Conservation (phyloP, 352 stramenopile species). For the Paralagenidium karlingii region DNA sequence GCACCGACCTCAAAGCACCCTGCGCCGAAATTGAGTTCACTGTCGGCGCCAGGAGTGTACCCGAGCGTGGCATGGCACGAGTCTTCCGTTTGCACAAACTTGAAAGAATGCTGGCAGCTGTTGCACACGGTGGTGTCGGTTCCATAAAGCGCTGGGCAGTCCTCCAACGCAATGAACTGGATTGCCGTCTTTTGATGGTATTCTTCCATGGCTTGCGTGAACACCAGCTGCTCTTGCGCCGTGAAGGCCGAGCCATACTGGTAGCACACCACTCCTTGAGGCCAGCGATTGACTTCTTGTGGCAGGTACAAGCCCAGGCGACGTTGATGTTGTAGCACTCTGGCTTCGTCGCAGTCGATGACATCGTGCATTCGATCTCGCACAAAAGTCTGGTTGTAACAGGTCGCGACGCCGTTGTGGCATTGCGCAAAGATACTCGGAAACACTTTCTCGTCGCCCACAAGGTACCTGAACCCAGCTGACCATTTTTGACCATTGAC, state of each 20-base stretch:
- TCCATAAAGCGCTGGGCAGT: constrained; percentile 12
- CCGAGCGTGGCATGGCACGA: constrained; percentile 25
- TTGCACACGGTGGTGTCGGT: constrained; percentile 6
- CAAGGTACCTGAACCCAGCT: too few relatives aligned
- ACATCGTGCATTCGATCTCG: constrained; percentile 1
- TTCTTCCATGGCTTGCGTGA: constrained; percentile 18
- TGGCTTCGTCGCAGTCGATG: neutral
- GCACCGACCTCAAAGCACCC: constrained; percentile 25
- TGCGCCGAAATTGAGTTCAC: constrained; percentile 28
- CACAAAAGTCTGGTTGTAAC: constrained; percentile 1
- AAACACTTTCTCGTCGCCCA: neutral
- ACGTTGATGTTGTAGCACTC: neutral
- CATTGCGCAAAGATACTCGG: constrained; percentile 3
- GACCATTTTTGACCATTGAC: too few relatives aligned
- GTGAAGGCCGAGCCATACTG: constrained; percentile 14
- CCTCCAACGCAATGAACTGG: constrained; percentile 17
- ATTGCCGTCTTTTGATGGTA: constrained; percentile 19
- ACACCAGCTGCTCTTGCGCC: constrained; percentile 14
- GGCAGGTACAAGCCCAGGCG: constrained; percentile 2
- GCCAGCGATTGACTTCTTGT: constrained; percentile 15
- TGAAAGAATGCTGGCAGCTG: constrained; percentile 3
- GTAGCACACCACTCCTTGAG: constrained; percentile 23
- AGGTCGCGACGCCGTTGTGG: neutral
- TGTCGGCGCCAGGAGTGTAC: constrained; percentile 17
- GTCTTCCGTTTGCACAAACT: constrained; percentile 1